Percentiles rank a stretch among this genome's conserved stretches.
These are phyloP conservation scores for Serpula lacrymans DNA, from an alignment of 768 basidiomycete species.

Conservation along the genomic window DNA sequence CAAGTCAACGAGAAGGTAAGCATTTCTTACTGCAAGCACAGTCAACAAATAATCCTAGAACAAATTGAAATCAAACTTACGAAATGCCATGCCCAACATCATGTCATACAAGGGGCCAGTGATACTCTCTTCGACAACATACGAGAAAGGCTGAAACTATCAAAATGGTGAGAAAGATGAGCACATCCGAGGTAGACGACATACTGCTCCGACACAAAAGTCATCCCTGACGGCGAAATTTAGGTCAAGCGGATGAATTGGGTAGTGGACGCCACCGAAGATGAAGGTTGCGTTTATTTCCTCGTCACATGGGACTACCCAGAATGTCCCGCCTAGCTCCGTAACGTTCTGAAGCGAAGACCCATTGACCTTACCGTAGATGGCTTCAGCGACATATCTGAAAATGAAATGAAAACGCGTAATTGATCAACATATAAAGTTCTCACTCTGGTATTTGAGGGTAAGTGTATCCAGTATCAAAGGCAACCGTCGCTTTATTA, in stretches of 20 bases:
- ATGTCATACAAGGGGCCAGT: slow-evolving; percentile 44
- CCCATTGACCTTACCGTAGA: slow-evolving; percentile 56
- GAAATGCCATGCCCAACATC: slow-evolving; percentile 71
- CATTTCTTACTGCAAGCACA: slow-evolving; percentile 52
- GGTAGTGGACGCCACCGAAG: slow-evolving; percentile 54
- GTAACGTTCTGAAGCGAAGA: slow-evolving; percentile 44
- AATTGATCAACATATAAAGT: slow-evolving; percentile 8
- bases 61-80: slow-evolving; percentile 46
- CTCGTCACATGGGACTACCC: slow-evolving; percentile 60
- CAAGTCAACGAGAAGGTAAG: slow-evolving; percentile 60
- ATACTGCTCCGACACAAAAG: slow-evolving; percentile 43
- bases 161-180: slow-evolving; percentile 1
- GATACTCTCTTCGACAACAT: slow-evolving; percentile 32
- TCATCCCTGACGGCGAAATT: slow-evolving; percentile 27
- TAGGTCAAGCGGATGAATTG: slow-evolving; percentile 67
- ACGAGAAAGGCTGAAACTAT: slow-evolving; percentile 70
- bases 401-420: slow-evolving; percentile 11
- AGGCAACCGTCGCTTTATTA: slow-evolving; percentile 52
- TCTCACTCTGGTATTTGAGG: slow-evolving; percentile 56
- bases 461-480: slow-evolving; percentile 70
- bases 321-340: slow-evolving; percentile 44
- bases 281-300: slow-evolving; percentile 64
- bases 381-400: slow-evolving; percentile 52
- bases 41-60: not conserved
- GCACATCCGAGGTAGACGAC: slow-evolving; percentile 10